These are phyloP conservation scores for Staphylotrichum tortipilum DNA, from an alignment of 495 filamentous ascomycete genomes.

Conservation along the genomic window DNA sequence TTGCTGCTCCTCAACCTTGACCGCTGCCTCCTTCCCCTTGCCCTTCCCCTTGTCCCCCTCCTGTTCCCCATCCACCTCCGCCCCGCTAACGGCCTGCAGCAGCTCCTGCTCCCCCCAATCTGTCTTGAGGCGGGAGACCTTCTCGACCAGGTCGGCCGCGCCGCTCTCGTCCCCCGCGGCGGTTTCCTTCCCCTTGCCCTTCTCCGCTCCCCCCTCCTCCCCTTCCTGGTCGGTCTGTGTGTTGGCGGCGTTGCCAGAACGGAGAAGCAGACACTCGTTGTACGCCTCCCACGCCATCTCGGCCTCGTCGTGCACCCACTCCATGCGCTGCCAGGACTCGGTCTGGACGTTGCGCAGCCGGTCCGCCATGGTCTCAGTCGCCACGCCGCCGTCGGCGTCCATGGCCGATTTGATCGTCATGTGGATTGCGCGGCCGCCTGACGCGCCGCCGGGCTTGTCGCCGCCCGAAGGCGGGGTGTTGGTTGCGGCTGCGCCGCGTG, in stretches of 20 bases:
- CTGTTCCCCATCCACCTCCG: slow-evolving; percentile 3
- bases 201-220: slow-evolving; percentile 15
- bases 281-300: slow-evolving; percentile 37
- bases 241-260: neutral
- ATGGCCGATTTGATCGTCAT: slow-evolving; percentile 44
- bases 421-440: slow-evolving; percentile 37
- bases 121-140: slow-evolving; percentile 22
- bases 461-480: neutral
- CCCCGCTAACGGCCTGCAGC: slow-evolving; percentile 30
- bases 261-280: slow-evolving; percentile 31
- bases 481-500: slow-evolving; percentile 12
- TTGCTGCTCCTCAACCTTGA: neutral
- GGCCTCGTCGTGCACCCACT: slow-evolving; percentile 38
- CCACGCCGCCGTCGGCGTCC: slow-evolving; percentile 31
- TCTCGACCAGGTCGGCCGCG: slow-evolving; percentile 18
- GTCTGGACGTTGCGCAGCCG: slow-evolving; percentile 37
- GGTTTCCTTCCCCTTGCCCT: slow-evolving; percentile 20
- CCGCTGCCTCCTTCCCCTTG: slow-evolving; percentile 18
- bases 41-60: slow-evolving; percentile 8
- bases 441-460: slow-evolving; percentile 9
- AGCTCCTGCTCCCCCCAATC: slow-evolving; percentile 35
- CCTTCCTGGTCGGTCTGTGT: neutral
- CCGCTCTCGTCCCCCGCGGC: slow-evolving; percentile 10
- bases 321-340: slow-evolving; percentile 35
- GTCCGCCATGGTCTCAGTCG: slow-evolving; percentile 41